Evolutionary conservation across 768 basidiomycete genomes (phyloP).

Genomic region (Tubosaeta sp.): DNA sequence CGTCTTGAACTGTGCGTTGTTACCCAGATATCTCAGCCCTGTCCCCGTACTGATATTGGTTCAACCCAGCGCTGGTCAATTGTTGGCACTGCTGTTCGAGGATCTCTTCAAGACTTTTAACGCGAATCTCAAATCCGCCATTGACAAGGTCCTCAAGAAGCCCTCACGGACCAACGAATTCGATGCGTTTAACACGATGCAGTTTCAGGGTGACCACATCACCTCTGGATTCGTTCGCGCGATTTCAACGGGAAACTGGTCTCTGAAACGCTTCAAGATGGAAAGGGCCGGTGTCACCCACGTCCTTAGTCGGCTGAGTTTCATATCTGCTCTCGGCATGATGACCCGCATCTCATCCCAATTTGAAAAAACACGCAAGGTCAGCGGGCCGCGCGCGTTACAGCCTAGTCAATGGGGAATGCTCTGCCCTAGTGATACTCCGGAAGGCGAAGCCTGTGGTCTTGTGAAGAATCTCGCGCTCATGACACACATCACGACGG

Average conservation of each 20-base stretch:
- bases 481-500: constrained; percentile 99
- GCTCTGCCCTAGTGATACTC: constrained; percentile 96
- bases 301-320: constrained; percentile 90
- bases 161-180: constrained; percentile 91
- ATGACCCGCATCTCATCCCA: constrained; percentile 99
- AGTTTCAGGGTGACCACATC: constrained; percentile 94
- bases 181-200: constrained; percentile 92
- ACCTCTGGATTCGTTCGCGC: constrained; percentile 95
- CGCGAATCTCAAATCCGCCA: constrained; percentile 87
- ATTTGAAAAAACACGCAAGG: constrained; percentile 99
- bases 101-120: constrained; percentile 99
- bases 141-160: constrained; percentile 97
- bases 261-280: constrained; percentile 98
- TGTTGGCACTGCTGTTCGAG: constrained; percentile 93
- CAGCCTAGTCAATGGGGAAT: constrained; percentile 99
- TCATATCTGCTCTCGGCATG: constrained; percentile 98
- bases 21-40: constrained; percentile 1
- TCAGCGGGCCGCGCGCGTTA: constrained; percentile 93
- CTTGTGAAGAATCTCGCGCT: constrained; percentile 97
- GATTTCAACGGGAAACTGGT: constrained; percentile 99
- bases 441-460: constrained; percentile 99
- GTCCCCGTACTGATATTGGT: constrained; percentile 8
- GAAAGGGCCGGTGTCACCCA: constrained; percentile 98
- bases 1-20: constrained; percentile 86
- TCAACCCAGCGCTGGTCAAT: constrained; percentile 72